phyloP scores from a whole-genome alignment of 192 early-diverging fungal species.

The Gaertneriomyces sp. region DNA sequence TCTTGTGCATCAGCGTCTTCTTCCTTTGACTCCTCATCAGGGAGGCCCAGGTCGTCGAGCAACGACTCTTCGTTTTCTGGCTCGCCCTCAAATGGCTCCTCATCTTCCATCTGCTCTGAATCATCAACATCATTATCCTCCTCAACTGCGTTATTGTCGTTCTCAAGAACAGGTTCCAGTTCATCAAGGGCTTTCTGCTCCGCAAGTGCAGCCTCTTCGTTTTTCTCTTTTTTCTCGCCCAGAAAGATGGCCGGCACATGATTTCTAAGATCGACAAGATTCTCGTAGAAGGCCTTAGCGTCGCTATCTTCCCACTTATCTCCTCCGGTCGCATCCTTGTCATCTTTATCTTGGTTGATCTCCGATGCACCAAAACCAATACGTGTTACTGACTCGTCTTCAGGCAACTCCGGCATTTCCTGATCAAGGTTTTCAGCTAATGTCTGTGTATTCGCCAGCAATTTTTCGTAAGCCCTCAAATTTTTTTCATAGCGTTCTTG shows the following conservation, averaged over 20 bases:
- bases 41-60: background rate
- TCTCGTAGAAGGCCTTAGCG: conserved; percentile 83
- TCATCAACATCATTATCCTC: background rate
- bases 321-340: conserved; percentile 18
- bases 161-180: background rate
- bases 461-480: conserved; percentile 66
- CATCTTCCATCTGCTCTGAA: conserved; percentile 31
- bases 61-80: background rate
- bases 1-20: conserved; percentile 43
- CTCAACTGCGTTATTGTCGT: conserved; percentile 8
- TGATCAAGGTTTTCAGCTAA: conserved; percentile 71
- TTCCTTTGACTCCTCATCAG: background rate
- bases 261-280: conserved; percentile 71
- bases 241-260: conserved; percentile 84
- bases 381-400: conserved; percentile 57
- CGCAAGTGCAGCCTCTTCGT: conserved; percentile 8
- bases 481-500: conserved; percentile 72
- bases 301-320: conserved; percentile 95
- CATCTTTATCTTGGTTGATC: conserved; percentile 1
- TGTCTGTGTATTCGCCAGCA: conserved; percentile 50
- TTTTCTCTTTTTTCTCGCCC: conserved; percentile 38
- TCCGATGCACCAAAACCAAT: conserved; percentile 38
- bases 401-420: conserved; percentile 75
- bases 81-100: conserved; percentile 19
- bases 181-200: conserved; percentile 22